Evolutionary conservation across 2,329 filamentous ascomycete species (phyloP).

Genomic region (Keithomyces neogunnii): DNA sequence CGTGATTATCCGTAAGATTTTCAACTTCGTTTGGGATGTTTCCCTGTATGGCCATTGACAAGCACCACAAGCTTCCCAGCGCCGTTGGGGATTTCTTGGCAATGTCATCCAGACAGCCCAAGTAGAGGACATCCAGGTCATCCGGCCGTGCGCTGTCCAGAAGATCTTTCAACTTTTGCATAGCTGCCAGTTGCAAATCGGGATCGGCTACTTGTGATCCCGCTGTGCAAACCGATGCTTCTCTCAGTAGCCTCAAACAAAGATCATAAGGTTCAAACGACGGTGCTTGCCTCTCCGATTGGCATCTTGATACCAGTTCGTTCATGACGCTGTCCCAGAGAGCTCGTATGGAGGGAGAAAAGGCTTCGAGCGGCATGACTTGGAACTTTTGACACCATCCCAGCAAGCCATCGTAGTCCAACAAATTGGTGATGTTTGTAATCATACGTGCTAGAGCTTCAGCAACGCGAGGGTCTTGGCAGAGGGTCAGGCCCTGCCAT

Average conservation of each 20-base stretch:
- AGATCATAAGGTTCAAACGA: constrained; percentile 39
- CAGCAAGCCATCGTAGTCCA: constrained; percentile 41
- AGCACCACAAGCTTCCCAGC: constrained; percentile 64
- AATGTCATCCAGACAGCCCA: constrained; percentile 61
- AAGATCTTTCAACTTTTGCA: constrained; percentile 52
- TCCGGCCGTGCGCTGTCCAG: constrained; percentile 42
- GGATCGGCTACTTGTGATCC: constrained; percentile 48
- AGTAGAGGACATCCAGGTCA: constrained; percentile 54
- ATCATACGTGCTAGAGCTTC: constrained; percentile 69
- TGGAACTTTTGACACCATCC: constrained; percentile 66
- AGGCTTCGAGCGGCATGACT: constrained; percentile 52
- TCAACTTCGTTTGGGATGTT: constrained; percentile 43
- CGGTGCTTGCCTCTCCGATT: constrained; percentile 23
- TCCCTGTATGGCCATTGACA: constrained; percentile 41
- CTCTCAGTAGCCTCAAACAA: constrained; percentile 60
- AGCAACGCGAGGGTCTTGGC: constrained; percentile 76
- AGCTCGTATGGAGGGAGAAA: constrained; percentile 52
- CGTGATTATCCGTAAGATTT: constrained; percentile 50
- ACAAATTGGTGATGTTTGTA: constrained; percentile 37
- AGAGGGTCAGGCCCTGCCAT: constrained; percentile 75
- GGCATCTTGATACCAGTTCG: constrained; percentile 35
- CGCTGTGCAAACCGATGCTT: constrained; percentile 51
- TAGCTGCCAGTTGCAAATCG: constrained; percentile 56
- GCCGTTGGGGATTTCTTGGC: constrained; percentile 52
- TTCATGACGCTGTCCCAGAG: constrained; percentile 52